Base-by-base conservation (phyloP, 148 eudicot species). In the Vaccinium corymbosum region DNA sequence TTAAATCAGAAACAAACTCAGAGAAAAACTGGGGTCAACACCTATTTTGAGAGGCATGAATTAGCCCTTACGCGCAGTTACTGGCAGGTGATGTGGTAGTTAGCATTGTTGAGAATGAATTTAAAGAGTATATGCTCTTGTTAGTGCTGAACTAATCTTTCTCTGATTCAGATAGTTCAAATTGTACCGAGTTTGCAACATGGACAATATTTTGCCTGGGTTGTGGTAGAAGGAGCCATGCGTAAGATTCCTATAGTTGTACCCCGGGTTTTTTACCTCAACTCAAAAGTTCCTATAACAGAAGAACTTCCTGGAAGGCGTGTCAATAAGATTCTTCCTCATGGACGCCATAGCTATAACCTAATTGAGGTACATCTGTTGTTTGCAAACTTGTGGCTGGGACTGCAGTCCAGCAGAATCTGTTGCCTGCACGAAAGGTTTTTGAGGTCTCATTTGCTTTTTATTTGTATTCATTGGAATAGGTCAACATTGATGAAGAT, bases 301-400 rank as follows among this genome's bases (percentile, higher is more conserved):
- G 99, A 94, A 85, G 99, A 93, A 85, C 91, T 96, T 87, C 99
- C 99, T 90, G 98, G 99, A 86, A 92, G 91, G 84, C 92, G 92
- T 84, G 98, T 94, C 62, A 94, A 91, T 89, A 96, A 92, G 89
- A 88, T 90, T 88, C 97, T 96, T 86, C 99, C 99, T 38, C 98
- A 96, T 93, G 99, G 99, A 68, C 95, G 86, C 81, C 90, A 71
- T 83, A 90, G 88, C 88, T 83, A 96, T 89, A 94, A 93, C 83
- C 86, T 96, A 83, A 93, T 94, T 89, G 99, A 94, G 99, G 99
- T 96, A 88, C 57, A 70, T 81, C n/a, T 25, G 12, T 70, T 53
- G 12, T 56, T 53, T 59, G 77, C 57, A 48, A 14, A 61, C 62
- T 62, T 51, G 16, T 38, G 50, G 48, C 38, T 50, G 52, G 35